Evolutionary conservation across 2,329 filamentous ascomycete species (phyloP).

Genomic region (Colletotrichum sp.): DNA sequence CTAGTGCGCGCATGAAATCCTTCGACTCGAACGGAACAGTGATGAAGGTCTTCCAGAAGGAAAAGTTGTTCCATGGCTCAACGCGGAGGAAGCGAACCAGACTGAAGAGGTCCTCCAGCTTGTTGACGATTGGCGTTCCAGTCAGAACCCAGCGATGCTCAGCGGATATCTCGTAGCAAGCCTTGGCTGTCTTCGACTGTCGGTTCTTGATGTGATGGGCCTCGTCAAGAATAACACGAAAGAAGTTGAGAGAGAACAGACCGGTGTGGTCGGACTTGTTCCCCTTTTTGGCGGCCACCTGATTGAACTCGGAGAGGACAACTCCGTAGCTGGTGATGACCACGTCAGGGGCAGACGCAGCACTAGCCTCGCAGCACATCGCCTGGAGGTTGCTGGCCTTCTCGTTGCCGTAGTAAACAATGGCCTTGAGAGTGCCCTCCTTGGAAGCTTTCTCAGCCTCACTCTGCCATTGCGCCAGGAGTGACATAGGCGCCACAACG

Average conservation of each 20-base stretch:
- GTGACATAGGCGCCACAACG: conserved; percentile 95
- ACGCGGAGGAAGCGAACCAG: conserved; percentile 91
- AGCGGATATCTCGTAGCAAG: conserved; percentile 88
- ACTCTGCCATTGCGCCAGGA: conserved; percentile 96
- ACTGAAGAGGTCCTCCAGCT: conserved; percentile 92
- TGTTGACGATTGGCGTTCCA: conserved; percentile 95
- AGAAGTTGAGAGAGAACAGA: conserved; percentile 92
- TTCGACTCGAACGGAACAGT: conserved; percentile 96
- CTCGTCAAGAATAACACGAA: conserved; percentile 94
- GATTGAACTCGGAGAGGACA: conserved; percentile 86
- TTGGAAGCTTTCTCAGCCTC: conserved; percentile 92
- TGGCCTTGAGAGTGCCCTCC: conserved; percentile 78
- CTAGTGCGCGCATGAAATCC: conserved; percentile 89
- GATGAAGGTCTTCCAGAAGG: conserved; percentile 99
- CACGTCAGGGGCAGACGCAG: conserved; percentile 79
- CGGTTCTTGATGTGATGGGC: conserved; percentile 92
- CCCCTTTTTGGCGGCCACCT: conserved; percentile 71
- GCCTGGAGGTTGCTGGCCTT: conserved; percentile 80
- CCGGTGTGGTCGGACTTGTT: conserved; percentile 71
- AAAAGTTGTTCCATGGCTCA: conserved; percentile 98
- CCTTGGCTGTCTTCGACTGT: conserved; percentile 90
- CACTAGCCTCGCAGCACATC: conserved; percentile 78
- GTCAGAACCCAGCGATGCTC: conserved; percentile 92
- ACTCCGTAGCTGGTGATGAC: conserved; percentile 96
- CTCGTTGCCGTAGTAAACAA: conserved; percentile 92